phyloP scores from a whole-genome alignment of 331 rosid species.

The Spiraea crenata region DNA sequence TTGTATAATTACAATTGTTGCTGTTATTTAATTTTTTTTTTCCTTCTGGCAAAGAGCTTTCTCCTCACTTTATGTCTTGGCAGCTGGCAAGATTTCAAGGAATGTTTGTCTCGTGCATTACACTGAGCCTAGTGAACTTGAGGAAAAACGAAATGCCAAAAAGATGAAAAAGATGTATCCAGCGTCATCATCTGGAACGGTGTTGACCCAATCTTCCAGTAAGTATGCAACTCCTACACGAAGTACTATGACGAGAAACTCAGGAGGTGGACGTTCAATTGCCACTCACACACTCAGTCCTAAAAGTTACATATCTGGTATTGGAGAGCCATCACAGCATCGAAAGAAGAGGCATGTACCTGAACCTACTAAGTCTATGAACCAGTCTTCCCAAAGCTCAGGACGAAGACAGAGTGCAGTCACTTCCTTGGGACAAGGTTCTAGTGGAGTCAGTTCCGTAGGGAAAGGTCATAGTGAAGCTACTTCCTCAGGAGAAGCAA shows the following conservation, averaged over 20 bases:
- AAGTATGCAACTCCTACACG: conserved; percentile 36
- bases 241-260: conserved; percentile 26
- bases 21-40: neutral
- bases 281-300: conserved; percentile 56
- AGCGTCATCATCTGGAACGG: conserved; percentile 36
- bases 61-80: conserved; percentile 8
- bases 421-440: too few species aligned
- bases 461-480: conserved; percentile 32
- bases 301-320: conserved; percentile 55
- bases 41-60: too few species aligned
- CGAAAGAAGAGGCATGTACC: conserved; percentile 13
- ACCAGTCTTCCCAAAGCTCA: conserved; percentile 26
- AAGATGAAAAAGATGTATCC: conserved; percentile 25
- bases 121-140: conserved; percentile 65
- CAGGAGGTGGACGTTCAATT: conserved; percentile 36
- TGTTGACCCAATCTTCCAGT: conserved; percentile 42
- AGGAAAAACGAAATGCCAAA: conserved; percentile 27
- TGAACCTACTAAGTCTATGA: conserved; percentile 20
- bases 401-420: conserved; percentile 22
- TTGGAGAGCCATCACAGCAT: conserved; percentile 43
- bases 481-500: conserved; percentile 21
- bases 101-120: conserved; percentile 65
- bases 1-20: neutral
- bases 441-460: conserved; percentile 31
- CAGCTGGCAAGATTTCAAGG: conserved; percentile 75